phyloP scores from a whole-genome alignment of 768 basidiomycete genomes.

The Hemileccinum impolitum region DNA sequence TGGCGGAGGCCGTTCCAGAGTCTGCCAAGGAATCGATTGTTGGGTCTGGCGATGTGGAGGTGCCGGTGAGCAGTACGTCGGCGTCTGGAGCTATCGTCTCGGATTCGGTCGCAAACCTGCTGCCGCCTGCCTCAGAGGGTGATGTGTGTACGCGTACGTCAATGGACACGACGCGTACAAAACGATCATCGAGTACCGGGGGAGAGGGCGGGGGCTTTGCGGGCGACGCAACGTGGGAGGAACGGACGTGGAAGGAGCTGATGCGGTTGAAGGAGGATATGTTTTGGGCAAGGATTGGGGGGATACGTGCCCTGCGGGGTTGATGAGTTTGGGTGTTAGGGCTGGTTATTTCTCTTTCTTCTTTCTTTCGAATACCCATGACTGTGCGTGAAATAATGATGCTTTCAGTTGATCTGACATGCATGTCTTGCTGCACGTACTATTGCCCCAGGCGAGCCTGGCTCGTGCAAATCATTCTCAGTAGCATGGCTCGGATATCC shows the following conservation, averaged over 20 bases:
- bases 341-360: background rate
- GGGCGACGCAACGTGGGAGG: constrained; percentile 77
- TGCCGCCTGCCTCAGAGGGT: background rate
- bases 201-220: constrained; percentile 44
- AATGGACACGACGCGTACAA: constrained; percentile 22
- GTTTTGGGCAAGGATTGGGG: constrained; percentile 83
- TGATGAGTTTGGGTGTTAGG: background rate
- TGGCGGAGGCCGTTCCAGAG: background rate
- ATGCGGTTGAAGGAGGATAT: constrained; percentile 72
- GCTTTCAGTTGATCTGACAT: too few relatives aligned
- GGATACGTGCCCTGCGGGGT: constrained; percentile 22
- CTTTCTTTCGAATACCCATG: background rate
- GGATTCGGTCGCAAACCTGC: background rate
- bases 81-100: background rate
- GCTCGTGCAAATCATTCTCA: too few relatives aligned
- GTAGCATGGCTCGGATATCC: too few relatives aligned
- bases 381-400: too few relatives aligned
- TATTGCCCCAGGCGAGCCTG: too few relatives aligned
- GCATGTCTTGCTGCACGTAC: too few relatives aligned
- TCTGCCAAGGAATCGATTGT: background rate
- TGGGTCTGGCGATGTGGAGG: background rate
- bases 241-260: constrained; percentile 80
- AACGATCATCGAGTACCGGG: constrained; percentile 17
- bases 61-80: background rate
- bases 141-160: constrained; percentile 10